A percentile compares a stretch with the other conserved stretches of the same genome.
phyloP scores from a whole-genome alignment of 2,329 filamentous ascomycete species.

The Setomelanomma holmii region DNA sequence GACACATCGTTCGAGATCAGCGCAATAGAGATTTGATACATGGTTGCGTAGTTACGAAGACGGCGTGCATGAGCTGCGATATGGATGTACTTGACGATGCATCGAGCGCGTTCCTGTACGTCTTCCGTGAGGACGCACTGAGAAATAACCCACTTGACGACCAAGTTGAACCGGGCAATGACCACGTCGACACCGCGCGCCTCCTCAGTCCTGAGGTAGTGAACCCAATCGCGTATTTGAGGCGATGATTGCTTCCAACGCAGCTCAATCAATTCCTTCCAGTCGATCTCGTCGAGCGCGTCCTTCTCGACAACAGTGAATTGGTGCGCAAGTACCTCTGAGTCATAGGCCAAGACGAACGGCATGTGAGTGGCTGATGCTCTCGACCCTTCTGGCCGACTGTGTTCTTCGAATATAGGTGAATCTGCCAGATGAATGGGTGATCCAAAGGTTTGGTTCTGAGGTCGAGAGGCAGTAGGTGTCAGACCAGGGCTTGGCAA shows the following conservation, averaged over 20 bases:
- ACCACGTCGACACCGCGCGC: slow-evolving; percentile 81
- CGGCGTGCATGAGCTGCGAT: slow-evolving; percentile 77
- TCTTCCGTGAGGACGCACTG: slow-evolving; percentile 78
- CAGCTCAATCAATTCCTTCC: slow-evolving; percentile 86
- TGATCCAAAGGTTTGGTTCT: slow-evolving; percentile 32
- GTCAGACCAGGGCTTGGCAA: slow-evolving; percentile 49
- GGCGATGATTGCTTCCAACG: slow-evolving; percentile 77
- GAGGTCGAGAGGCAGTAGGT: slow-evolving; percentile 38
- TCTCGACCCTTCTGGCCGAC: slow-evolving; percentile 19
- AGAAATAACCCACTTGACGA: slow-evolving; percentile 86
- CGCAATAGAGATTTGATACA: slow-evolving; percentile 81
- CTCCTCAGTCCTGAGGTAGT: slow-evolving; percentile 75
- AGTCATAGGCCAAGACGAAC: slow-evolving; percentile 82
- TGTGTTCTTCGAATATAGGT: slow-evolving; percentile 28
- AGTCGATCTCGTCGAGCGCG: slow-evolving; percentile 84
- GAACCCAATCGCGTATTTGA: slow-evolving; percentile 78
- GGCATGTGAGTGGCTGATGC: slow-evolving; percentile 65
- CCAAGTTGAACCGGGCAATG: slow-evolving; percentile 85
- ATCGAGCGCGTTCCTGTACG: slow-evolving; percentile 74
- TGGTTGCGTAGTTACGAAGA: slow-evolving; percentile 82
- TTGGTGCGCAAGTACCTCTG: slow-evolving; percentile 78
- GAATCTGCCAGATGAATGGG: slow-evolving; percentile 25
- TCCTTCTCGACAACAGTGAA: slow-evolving; percentile 88
- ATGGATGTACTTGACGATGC: slow-evolving; percentile 82
- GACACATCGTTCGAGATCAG: slow-evolving; percentile 76